These are phyloP conservation scores for Tritrichomonas musculus DNA, from an alignment of 208 protist species.

Conservation along the genomic window DNA sequence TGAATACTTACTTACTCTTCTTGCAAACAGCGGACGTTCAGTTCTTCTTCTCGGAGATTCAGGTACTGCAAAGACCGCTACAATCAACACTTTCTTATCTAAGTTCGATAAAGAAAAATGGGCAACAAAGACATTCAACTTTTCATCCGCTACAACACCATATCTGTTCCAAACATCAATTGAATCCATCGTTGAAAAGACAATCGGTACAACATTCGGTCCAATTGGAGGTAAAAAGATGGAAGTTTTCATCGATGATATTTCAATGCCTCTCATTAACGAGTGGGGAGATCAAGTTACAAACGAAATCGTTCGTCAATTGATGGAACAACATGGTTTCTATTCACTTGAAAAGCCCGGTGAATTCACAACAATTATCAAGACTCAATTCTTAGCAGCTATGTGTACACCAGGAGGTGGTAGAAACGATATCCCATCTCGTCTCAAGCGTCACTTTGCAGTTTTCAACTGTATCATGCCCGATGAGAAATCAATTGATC, in stretches of 20 bases:
- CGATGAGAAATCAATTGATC: constrained; percentile 76
- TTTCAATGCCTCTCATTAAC: constrained; percentile 68
- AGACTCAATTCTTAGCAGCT: constrained; percentile 83
- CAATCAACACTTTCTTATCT: constrained; percentile 53
- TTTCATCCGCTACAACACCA: constrained; percentile 68
- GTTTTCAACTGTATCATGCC: constrained; percentile 90
- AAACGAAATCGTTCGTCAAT: constrained; percentile 69
- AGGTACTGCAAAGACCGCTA: constrained; percentile 69
- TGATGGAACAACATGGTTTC: constrained; percentile 65
- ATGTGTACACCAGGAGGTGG: constrained; percentile 92
- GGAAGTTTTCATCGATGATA: constrained; percentile 68
- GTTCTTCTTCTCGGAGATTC: constrained; percentile 64
- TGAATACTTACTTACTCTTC: constrained; percentile 70
- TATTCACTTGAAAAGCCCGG: constrained; percentile 71
- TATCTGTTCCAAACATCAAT: constrained; percentile 60
- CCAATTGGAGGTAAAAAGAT: constrained; percentile 58
- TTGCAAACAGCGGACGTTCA: constrained; percentile 42
- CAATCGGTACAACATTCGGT: constrained; percentile 56
- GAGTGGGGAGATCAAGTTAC: constrained; percentile 68
- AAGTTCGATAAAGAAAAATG: constrained; percentile 50
- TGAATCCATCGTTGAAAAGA: constrained; percentile 64
- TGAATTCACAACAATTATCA: constrained; percentile 77
- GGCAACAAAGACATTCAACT: constrained; percentile 58
- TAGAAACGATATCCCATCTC: constrained; percentile 92
- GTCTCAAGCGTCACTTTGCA: constrained; percentile 84